Conservation (phyloP, 805 yeast species). For the Sungouiozyma ichnusensis region DNA sequence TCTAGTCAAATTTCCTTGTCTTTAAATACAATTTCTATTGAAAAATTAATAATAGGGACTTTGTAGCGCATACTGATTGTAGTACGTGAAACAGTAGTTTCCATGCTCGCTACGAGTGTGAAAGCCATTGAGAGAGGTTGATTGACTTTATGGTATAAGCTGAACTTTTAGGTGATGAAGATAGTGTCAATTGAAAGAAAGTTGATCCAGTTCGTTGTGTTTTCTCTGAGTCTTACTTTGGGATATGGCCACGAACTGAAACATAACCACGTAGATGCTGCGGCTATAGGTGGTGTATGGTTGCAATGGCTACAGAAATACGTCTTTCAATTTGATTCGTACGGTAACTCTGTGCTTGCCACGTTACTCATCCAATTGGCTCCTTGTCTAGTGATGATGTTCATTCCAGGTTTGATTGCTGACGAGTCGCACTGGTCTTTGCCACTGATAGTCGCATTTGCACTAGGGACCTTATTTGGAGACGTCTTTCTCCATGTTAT, state of each 20-base stretch:
- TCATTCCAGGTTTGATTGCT: conserved; percentile 39
- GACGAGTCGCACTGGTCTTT: not conserved
- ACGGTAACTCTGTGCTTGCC: conserved; percentile 52
- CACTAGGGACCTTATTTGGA: conserved; percentile 67
- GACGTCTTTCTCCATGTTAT: conserved; percentile 63
- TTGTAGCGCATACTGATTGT: conserved; percentile 29
- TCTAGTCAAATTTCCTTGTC: not conserved
- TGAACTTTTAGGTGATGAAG: too few relatives aligned
- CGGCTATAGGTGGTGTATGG: not conserved
- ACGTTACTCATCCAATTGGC: conserved; percentile 55
- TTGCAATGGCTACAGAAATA: conserved; percentile 5
- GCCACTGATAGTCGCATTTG: conserved; percentile 51
- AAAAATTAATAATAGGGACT: conserved; percentile 5
- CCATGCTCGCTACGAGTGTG: conserved; percentile 1
- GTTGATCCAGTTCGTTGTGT: too few relatives aligned
- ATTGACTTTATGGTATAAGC: too few relatives aligned
- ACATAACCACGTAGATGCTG: conserved; percentile 2
- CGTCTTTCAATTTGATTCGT: conserved; percentile 31
- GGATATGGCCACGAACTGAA: not conserved
- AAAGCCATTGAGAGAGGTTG: too few relatives aligned
- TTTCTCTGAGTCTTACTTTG: too few relatives aligned
- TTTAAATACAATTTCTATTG: not conserved
- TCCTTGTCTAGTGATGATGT: conserved; percentile 46
- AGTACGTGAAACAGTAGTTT: not conserved
- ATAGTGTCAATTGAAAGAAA: too few relatives aligned